Evolutionary conservation across 208 protist genomes (phyloP).

Genomic region (Wallacemonas sp.): DNA sequence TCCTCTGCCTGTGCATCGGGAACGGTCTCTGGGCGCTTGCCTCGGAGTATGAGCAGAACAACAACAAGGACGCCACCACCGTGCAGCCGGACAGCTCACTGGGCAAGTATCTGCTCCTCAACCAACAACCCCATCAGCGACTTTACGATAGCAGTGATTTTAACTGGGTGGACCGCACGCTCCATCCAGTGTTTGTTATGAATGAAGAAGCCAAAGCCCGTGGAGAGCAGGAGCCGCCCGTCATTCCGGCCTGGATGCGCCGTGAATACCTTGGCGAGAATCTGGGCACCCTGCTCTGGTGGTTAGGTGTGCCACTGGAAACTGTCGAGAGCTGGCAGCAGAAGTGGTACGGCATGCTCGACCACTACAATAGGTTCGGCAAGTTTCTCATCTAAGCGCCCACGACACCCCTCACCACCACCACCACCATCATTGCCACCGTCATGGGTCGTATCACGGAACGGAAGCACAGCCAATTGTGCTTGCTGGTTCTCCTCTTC

Average conservation of each 20-base stretch:
- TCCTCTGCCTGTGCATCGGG: slow-evolving; percentile 70
- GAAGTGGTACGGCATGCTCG: slow-evolving; percentile 60
- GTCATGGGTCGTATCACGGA: too few species aligned
- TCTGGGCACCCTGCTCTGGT: slow-evolving; percentile 42
- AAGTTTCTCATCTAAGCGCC: slow-evolving; percentile 32
- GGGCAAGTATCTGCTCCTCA: slow-evolving; percentile 54
- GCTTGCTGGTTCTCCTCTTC: background rate
- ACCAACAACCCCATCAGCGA: slow-evolving; percentile 25
- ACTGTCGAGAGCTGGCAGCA: slow-evolving; percentile 31
- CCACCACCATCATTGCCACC: too few species aligned
- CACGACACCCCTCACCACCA: too few species aligned
- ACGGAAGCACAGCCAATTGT: too few species aligned
- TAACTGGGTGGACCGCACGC: slow-evolving; percentile 69
- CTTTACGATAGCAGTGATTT: slow-evolving; percentile 49
- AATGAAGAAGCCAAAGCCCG: slow-evolving; percentile 37
- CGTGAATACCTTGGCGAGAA: slow-evolving; percentile 86
- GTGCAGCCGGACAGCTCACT: slow-evolving; percentile 26
- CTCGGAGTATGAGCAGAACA: slow-evolving; percentile 66
- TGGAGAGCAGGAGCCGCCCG: slow-evolving; percentile 32
- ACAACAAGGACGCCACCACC: slow-evolving; percentile 41
- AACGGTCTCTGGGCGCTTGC: slow-evolving; percentile 77
- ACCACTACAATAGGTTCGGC: slow-evolving; percentile 89
- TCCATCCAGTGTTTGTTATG: slow-evolving; percentile 76
- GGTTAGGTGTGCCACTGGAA: slow-evolving; percentile 44
- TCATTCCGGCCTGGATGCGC: slow-evolving; percentile 84